These are phyloP conservation scores for Tolypocladium endophyticum DNA, from an alignment of 2,329 filamentous ascomycete genomes.

Conservation along the genomic window DNA sequence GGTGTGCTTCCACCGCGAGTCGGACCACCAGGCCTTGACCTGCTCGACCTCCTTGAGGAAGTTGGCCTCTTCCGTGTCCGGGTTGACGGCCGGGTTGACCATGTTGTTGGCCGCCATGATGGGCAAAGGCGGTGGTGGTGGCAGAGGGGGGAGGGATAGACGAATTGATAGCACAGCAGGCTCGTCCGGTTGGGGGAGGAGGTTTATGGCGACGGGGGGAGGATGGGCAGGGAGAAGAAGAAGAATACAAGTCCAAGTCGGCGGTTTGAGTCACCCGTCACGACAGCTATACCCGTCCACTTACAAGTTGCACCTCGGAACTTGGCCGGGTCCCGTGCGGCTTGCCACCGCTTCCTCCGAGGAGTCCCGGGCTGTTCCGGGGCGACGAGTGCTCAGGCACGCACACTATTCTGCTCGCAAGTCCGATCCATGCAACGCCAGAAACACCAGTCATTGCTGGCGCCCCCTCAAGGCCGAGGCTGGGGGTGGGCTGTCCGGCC, in stretches of 20 bases:
- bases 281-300: background rate
- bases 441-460: background rate
- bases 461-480: background rate
- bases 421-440: background rate
- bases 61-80: constrained; percentile 49
- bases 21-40: constrained; percentile 90
- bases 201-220: background rate
- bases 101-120: constrained; percentile 54
- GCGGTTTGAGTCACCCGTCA: background rate
- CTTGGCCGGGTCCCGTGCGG: background rate
- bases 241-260: background rate
- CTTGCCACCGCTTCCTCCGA: background rate
- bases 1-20: constrained; percentile 86
- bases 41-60: constrained; percentile 76
- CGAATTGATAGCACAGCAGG: background rate
- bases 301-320: background rate
- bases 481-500: background rate
- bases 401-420: too few relatives aligned
- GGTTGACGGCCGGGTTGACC: constrained; percentile 45
- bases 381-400: background rate
- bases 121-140: constrained; percentile 4
- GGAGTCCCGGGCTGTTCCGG: background rate
- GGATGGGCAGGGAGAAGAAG: background rate
- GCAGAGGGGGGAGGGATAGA: too few relatives aligned
- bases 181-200: background rate